A percentile compares a stretch with the other conserved stretches of the same genome.
These are phyloP conservation scores for Chiua virens DNA, from an alignment of 768 basidiomycete genomes.

Conservation along the genomic window DNA sequence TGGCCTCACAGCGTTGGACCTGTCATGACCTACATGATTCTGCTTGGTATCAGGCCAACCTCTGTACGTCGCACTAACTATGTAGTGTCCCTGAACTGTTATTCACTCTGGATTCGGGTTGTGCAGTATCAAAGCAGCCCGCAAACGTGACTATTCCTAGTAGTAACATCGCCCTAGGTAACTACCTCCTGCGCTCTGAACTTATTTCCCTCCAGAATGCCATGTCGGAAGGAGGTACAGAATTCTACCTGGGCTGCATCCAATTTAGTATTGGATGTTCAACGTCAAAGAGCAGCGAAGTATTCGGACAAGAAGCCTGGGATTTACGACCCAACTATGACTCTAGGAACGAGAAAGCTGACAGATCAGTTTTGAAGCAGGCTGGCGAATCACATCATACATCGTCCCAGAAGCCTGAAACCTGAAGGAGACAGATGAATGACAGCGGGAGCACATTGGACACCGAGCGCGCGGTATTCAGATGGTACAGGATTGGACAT, in stretches of 20 bases:
- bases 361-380: too few relatives aligned
- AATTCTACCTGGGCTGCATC: constrained; percentile 33
- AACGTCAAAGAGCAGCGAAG: constrained; percentile 26
- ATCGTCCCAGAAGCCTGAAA: too few relatives aligned
- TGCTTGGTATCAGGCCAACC: constrained; percentile 50
- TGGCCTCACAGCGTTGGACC: constrained; percentile 66
- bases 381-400: too few relatives aligned
- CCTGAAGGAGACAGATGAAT: too few relatives aligned
- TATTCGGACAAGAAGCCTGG: constrained; percentile 71
- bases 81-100: not conserved
- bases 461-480: too few relatives aligned
- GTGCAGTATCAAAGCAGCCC: constrained; percentile 36
- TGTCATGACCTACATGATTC: constrained; percentile 67
- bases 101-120: not conserved
- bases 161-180: constrained; percentile 59
- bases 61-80: constrained; percentile 41
- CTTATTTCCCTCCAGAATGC: constrained; percentile 76
- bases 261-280: constrained; percentile 31
- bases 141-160: constrained; percentile 46
- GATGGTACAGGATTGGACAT: too few relatives aligned
- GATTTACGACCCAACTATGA: constrained; percentile 52
- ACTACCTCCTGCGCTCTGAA: constrained; percentile 77
- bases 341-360: too few relatives aligned
- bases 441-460: too few relatives aligned
- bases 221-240: constrained; percentile 52